Percentiles rank a stretch among this genome's conserved stretches.
These are phyloP conservation scores for Chenopodium berlandieri DNA, from an alignment of 148 eudicot genomes.

Conservation along the genomic window DNA sequence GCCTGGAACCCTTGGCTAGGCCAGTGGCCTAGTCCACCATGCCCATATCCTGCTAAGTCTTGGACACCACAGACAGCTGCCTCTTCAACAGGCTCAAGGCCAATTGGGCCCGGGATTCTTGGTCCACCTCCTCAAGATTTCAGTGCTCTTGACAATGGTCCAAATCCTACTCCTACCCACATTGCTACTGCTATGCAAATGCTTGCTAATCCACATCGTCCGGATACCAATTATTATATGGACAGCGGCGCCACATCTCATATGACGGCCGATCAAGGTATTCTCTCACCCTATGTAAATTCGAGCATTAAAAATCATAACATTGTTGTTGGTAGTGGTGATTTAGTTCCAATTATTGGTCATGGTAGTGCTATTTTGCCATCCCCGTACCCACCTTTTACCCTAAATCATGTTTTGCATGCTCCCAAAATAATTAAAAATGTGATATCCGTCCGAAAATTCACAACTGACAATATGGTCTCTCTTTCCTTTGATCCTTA, in stretches of 20 bases:
- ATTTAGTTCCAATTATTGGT: not conserved
- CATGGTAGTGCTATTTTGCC: not conserved
- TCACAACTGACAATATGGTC: too few relatives aligned
- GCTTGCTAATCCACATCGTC: not conserved
- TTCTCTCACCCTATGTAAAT: constrained; percentile 1
- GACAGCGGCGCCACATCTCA: not conserved
- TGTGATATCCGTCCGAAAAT: too few relatives aligned
- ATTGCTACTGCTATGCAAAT: not conserved
- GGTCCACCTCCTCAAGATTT: not conserved
- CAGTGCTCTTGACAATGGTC: not conserved
- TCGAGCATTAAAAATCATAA: constrained; percentile 12
- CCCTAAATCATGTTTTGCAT: not conserved
- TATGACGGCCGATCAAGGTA: not conserved
- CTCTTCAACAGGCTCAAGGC: not conserved
- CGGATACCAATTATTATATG: not conserved
- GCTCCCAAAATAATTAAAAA: not conserved
- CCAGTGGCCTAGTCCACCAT: not conserved
- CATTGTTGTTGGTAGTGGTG: not conserved
- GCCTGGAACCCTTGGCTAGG: not conserved
- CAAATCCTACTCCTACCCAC: not conserved
- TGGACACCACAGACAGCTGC: not conserved
- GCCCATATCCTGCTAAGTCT: not conserved
- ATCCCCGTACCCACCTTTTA: not conserved
- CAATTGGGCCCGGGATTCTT: not conserved
- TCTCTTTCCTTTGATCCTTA: too few relatives aligned